Evolutionary conservation across 768 basidiomycete species (phyloP).

Genomic region (Boletus tomentosulus): DNA sequence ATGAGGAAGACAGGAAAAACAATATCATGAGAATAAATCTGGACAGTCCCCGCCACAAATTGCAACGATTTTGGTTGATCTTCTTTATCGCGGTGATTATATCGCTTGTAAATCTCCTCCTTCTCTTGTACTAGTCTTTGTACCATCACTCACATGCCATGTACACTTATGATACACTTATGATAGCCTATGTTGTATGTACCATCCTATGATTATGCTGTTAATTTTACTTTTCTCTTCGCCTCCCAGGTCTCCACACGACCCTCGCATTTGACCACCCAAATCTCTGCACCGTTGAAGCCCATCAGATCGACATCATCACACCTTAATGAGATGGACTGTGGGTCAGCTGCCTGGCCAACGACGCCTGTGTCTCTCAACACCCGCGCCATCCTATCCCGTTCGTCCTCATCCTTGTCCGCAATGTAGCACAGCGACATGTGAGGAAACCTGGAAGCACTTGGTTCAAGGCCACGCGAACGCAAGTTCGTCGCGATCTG

Average conservation of each 20-base stretch:
- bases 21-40: conserved; percentile 17
- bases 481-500: conserved; percentile 39
- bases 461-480: conserved; percentile 35
- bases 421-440: conserved; percentile 71
- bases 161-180: not conserved
- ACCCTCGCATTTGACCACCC: conserved; percentile 58
- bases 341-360: conserved; percentile 21
- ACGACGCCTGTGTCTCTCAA: conserved; percentile 38
- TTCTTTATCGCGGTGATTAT: conserved; percentile 5
- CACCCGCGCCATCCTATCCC: conserved; percentile 43
- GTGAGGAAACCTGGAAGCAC: conserved; percentile 64
- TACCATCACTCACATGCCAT: not conserved
- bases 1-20: conserved; percentile 20
- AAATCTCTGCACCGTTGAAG: conserved; percentile 49
- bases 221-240: conserved; percentile 34
- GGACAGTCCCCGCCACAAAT: not conserved
- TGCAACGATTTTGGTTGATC: conserved; percentile 3
- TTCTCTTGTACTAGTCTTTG: not conserved
- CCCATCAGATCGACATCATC: conserved; percentile 34
- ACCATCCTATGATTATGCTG: not conserved
- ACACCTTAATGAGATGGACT: conserved; percentile 24
- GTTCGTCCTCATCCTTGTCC: conserved; percentile 57
- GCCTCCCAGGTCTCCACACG: conserved; percentile 57
- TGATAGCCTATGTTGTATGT: not conserved
- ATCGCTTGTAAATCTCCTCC: conserved; percentile 1